Percentiles rank a stretch among this genome's conserved stretches.
Evolutionary conservation across 768 basidiomycete species (phyloP).

Genomic region (Rhodotorula paludigena): DNA sequence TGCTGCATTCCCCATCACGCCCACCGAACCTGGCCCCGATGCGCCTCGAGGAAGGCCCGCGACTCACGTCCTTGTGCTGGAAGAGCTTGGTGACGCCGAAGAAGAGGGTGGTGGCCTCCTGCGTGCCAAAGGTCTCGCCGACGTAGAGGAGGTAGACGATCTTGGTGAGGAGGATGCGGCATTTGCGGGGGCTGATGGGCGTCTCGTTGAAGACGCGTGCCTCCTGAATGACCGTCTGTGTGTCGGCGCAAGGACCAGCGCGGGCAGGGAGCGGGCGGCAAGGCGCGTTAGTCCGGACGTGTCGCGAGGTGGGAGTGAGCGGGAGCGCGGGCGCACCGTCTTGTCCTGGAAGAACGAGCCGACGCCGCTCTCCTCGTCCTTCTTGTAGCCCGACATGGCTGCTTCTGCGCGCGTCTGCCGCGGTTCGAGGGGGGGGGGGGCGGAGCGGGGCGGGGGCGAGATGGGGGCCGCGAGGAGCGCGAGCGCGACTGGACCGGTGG

Average conservation of each 20-base stretch:
- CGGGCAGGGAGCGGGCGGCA: background rate
- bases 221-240: slow-evolving; percentile 82
- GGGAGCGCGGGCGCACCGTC: slow-evolving; percentile 25
- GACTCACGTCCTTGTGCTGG: slow-evolving; percentile 94
- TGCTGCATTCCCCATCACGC: no score
- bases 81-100: slow-evolving; percentile 98
- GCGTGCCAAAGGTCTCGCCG: slow-evolving; percentile 87
- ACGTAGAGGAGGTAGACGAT: slow-evolving; percentile 95
- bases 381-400: slow-evolving; percentile 75
- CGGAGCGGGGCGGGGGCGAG: background rate
- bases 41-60: no score
- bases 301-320: background rate
- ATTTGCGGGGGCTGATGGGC: slow-evolving; percentile 95
- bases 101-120: slow-evolving; percentile 96
- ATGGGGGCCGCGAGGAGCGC: background rate
- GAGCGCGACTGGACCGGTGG: no score
- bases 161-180: slow-evolving; percentile 88
- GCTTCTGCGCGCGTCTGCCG: background rate
- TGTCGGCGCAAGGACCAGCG: background rate
- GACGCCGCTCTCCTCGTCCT: slow-evolving; percentile 88
- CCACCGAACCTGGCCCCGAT: no score
- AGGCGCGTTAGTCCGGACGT: slow-evolving; percentile 6
- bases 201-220: slow-evolving; percentile 99
- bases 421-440: background rate
- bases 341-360: slow-evolving; percentile 65